A percentile compares a stretch with the other conserved stretches of the same genome.
These are phyloP conservation scores for Rhodotorula sp. DNA, from an alignment of 1,284 basidiomycete species.

Conservation along the genomic window DNA sequence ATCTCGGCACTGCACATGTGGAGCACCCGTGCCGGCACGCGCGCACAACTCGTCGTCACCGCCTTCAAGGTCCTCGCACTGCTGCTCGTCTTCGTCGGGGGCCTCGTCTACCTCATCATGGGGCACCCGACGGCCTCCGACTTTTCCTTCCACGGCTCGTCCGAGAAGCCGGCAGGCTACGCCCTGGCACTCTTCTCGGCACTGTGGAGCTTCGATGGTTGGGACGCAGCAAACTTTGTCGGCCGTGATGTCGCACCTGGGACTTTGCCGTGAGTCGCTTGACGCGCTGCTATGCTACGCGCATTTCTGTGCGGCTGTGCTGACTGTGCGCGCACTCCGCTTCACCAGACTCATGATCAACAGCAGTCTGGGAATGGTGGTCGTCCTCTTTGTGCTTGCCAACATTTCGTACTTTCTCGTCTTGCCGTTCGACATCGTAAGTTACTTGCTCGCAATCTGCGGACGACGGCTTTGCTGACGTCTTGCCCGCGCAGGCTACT, in stretches of 20 bases:
- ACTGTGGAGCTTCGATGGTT: conserved; percentile 65
- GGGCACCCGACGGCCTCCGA: conserved; percentile 47
- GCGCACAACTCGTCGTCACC: conserved; percentile 82
- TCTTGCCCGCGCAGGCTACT: conserved; percentile 35
- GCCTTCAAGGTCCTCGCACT: conserved; percentile 65
- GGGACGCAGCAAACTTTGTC: conserved; percentile 60
- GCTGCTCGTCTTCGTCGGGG: conserved; percentile 54
- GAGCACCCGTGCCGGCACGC: conserved; percentile 74
- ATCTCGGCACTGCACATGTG: conserved; percentile 77
- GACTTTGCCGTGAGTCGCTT: conserved; percentile 23
- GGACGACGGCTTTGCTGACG: not conserved
- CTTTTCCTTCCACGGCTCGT: conserved; percentile 66
- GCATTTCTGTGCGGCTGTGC: conserved; percentile 1
- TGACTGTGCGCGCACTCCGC: not conserved
- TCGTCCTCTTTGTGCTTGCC: conserved; percentile 59
- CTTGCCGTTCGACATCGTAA: conserved; percentile 58
- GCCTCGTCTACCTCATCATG: conserved; percentile 49
- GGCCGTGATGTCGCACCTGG: conserved; percentile 47
- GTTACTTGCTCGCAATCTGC: not conserved
- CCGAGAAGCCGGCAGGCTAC: conserved; percentile 75
- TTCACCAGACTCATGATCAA: conserved; percentile 63
- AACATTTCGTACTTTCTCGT: conserved; percentile 93
- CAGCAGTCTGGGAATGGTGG: conserved; percentile 76
- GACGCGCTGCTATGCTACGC: conserved; percentile 34
- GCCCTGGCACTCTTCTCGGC: conserved; percentile 93